These are phyloP conservation scores for Cyclotella cryptica DNA, from an alignment of 108 stramenopile genomes.

Conservation along the genomic window DNA sequence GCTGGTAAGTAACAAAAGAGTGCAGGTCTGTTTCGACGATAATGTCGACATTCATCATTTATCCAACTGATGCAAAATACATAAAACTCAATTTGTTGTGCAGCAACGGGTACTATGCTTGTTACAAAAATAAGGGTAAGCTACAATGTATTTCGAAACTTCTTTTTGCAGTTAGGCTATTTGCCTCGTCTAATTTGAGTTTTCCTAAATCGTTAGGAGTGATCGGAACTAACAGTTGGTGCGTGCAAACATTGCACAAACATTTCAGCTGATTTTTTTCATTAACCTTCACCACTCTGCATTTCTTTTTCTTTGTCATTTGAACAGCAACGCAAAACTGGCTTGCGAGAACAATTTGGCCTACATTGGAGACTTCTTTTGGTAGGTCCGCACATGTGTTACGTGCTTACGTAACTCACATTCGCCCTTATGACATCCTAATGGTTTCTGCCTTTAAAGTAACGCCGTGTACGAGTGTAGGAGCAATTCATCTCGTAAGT, in stretches of 20 bases:
- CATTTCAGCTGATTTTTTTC: too few relatives aligned
- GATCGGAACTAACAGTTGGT: too few relatives aligned
- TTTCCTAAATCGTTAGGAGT: too few relatives aligned
- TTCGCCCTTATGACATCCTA: neutral
- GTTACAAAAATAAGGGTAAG: conserved; percentile 3
- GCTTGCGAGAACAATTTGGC: conserved; percentile 4
- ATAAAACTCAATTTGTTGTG: too few relatives aligned
- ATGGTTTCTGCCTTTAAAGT: neutral
- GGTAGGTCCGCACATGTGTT: too few relatives aligned
- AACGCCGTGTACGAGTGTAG: neutral
- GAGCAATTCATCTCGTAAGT: neutral
- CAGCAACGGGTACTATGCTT: conserved; percentile 5
- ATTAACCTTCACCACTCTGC: too few relatives aligned
- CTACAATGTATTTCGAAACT: too few relatives aligned
- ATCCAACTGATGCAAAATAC: too few relatives aligned
- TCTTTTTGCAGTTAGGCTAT: neutral
- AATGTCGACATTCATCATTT: neutral
- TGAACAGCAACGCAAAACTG: conserved; percentile 2
- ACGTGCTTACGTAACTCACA: neutral
- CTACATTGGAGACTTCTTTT: neutral
- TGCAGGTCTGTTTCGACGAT: neutral
- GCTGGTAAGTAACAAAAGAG: neutral
- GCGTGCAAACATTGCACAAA: too few relatives aligned
- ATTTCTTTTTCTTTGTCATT: too few relatives aligned
- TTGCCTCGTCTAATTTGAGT: neutral